These are phyloP conservation scores for Oidiodendron maius DNA, from an alignment of 495 filamentous ascomycete species.

Conservation along the genomic window DNA sequence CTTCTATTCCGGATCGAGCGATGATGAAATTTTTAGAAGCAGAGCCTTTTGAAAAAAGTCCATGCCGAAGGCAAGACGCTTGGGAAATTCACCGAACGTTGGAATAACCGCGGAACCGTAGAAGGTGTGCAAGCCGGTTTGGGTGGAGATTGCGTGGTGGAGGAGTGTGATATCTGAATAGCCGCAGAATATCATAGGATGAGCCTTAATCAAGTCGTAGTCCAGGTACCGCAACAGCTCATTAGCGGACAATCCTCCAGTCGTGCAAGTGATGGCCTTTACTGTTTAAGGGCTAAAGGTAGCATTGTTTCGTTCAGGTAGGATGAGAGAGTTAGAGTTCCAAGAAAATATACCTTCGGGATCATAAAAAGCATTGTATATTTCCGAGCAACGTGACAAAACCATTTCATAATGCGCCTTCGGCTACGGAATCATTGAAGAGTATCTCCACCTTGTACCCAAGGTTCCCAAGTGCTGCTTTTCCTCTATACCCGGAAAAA, in stretches of 20 bases:
- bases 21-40: too few relatives aligned
- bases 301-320: too few relatives aligned
- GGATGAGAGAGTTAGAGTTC: too few relatives aligned
- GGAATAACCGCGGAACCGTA: slow-evolving; percentile 27
- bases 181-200: slow-evolving; percentile 31
- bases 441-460: not conserved
- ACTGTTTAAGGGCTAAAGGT: too few relatives aligned
- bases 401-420: not conserved
- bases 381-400: slow-evolving; percentile 5
- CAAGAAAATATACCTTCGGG: too few relatives aligned
- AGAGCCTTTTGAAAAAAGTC: slow-evolving; percentile 3
- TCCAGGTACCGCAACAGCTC: slow-evolving; percentile 27
- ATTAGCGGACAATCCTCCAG: slow-evolving; percentile 25
- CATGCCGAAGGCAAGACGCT: slow-evolving; percentile 7
- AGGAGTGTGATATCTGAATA: slow-evolving; percentile 31
- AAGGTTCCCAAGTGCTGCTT: not conserved
- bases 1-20: too few relatives aligned
- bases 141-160: slow-evolving; percentile 27
- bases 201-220: slow-evolving; percentile 20
- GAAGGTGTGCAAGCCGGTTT: slow-evolving; percentile 29
- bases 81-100: slow-evolving; percentile 21
- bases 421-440: not conserved
- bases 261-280: slow-evolving; percentile 25
- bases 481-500: not conserved
- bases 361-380: slow-evolving; percentile 23